Evolutionary conservation across 2,329 filamentous ascomycete genomes (phyloP), one percentile per base, ranked within the genome.

Genomic region (Sarocladium kiliense): DNA sequence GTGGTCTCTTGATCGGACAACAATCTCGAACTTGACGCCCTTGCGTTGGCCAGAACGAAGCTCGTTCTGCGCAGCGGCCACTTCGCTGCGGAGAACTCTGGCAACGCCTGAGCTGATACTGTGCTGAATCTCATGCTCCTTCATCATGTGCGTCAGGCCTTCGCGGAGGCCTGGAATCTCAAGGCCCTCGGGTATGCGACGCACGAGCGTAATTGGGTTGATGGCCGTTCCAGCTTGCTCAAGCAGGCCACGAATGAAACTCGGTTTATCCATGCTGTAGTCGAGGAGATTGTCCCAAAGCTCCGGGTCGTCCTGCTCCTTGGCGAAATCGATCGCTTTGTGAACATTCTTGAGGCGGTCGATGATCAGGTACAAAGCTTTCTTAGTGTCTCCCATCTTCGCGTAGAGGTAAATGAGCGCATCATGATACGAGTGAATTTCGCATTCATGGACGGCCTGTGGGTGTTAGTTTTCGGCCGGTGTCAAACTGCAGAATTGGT

Each of bases 241-340:
- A 0, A 99, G 82, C 3, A 99, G 76, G 0, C 89, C 92, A 12
- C 90, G 87, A 61, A 99, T 97, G 72, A 99, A 99, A 39, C 84
- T 84, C 1, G 94, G 94, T 66, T 97, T 96, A 72, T 97, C 91
- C 94, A 99, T 97, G 58, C 89, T 93, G 70, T 97, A 97, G 62
- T 93, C 85, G 5, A 99, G 81, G 7, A 99, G 78, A 65, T 97
- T 92, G 60, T 96, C 89, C 94, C 94, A 99, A 0, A 99, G 79
- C 62, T 97, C 92, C 0, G 87, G 85, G 63, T 97, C 92, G 59
- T 94, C 86, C 66, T 97, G 91, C 58, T 92, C 87, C 69, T 97
- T 97, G 54, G 91, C 92, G 65, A 99, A 99, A 1, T 87, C 82
- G 62, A 99, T 99, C 9, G 94, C 94, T 62, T 94, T 91, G 51